Conservation (phyloP, 2,329 filamentous ascomycete genomes). For the Sclerotinia spermophila region DNA sequence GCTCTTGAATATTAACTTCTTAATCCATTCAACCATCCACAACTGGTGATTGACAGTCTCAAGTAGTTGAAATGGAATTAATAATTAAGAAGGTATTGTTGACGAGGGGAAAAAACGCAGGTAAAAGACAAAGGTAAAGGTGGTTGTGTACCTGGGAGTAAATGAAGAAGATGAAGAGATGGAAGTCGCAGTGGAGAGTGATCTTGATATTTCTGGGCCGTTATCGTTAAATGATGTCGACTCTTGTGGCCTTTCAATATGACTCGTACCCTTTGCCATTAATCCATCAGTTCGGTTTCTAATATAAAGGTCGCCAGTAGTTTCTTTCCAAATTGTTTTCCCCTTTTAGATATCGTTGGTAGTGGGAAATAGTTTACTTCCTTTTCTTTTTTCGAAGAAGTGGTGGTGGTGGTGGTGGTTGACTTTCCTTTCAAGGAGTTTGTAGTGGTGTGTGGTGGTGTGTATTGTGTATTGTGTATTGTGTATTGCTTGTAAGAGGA, state of each 20-base stretch:
- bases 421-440: background rate
- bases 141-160: conserved; percentile 26
- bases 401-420: background rate
- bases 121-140: conserved; percentile 20
- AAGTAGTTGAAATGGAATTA: conserved; percentile 20
- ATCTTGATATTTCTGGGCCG: conserved; percentile 18
- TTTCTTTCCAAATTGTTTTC: background rate
- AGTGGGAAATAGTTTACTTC: background rate
- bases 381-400: background rate
- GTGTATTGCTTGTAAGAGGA: background rate
- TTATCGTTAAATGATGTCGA: conserved; percentile 20
- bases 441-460: background rate
- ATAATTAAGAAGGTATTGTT: conserved; percentile 12
- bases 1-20: conserved; percentile 21
- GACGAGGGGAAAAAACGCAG: conserved; percentile 17
- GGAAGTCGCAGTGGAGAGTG: conserved; percentile 21
- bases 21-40: conserved; percentile 24
- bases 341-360: background rate
- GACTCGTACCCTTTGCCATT: conserved; percentile 21
- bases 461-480: background rate
- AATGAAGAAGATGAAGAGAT: conserved; percentile 21
- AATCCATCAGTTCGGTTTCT: conserved; percentile 18
- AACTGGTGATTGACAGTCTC: conserved; percentile 22
- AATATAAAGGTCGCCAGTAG: conserved; percentile 7
- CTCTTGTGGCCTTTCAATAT: conserved; percentile 20